Percentiles rank a stretch among this genome's conserved stretches.
Conservation (phyloP, 345 rosid genomes). For the Populus deltoides region DNA sequence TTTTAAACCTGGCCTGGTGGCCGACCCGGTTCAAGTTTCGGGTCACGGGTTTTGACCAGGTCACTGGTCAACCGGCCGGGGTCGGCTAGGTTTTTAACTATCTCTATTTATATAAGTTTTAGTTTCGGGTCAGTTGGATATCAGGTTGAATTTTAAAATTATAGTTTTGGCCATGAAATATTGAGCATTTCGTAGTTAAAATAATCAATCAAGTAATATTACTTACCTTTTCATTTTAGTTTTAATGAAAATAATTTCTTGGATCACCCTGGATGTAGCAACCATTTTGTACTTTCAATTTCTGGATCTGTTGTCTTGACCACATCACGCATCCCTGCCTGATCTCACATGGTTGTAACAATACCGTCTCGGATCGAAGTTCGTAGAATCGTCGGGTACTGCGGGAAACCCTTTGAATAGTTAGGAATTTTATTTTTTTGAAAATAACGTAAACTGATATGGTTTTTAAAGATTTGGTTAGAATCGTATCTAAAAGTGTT, state of each 20-base stretch:
- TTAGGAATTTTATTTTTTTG: too few relatives aligned
- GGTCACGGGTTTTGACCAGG: too few relatives aligned
- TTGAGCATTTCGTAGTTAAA: not conserved
- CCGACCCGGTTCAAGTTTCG: fast-evolving
- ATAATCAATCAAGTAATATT: not conserved
- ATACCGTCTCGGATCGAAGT: not conserved
- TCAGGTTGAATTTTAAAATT: too few relatives aligned
- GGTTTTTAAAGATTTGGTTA: too few relatives aligned
- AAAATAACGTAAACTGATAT: too few relatives aligned
- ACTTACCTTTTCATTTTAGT: not conserved
- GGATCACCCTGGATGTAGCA: not conserved
- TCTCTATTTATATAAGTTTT: too few relatives aligned
- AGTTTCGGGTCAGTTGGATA: too few relatives aligned
- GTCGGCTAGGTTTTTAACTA: too few relatives aligned
- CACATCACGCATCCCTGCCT: not conserved
- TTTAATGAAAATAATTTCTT: not conserved
- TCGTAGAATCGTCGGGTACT: not conserved
- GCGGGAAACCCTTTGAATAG: not conserved
- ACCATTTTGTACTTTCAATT: not conserved
- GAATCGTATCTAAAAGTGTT: too few relatives aligned
- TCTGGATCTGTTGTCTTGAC: not conserved
- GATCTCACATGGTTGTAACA: not conserved
- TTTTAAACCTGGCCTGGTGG: too few relatives aligned
- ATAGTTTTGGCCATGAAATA: not conserved
- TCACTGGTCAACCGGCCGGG: fast-evolving